Percentiles rank a stretch among this genome's conserved stretches.
Conservation (phyloP, 179 eudicot genomes). For the Silene noctiflora region DNA sequence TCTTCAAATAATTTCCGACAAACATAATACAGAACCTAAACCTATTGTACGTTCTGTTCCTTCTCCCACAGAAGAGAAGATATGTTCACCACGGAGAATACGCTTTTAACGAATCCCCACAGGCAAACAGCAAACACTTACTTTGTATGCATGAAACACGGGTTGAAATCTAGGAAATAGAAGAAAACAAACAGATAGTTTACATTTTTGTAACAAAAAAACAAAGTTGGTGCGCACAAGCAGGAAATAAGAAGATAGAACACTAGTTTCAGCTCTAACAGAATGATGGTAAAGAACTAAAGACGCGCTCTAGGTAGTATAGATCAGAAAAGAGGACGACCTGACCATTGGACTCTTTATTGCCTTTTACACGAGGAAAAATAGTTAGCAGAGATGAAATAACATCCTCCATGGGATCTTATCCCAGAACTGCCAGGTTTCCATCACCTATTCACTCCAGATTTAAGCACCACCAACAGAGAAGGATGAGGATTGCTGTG, state of each 20-base stretch:
- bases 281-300: neutral
- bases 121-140: neutral
- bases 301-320: neutral
- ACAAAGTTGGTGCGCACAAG: neutral
- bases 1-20: neutral
- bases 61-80: neutral
- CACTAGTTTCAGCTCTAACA: slow-evolving; percentile 4
- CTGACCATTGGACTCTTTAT: neutral
- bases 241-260: neutral
- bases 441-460: neutral
- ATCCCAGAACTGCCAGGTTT: no score
- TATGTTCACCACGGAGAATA: neutral
- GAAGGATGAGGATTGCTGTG: neutral
- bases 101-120: neutral
- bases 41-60: neutral
- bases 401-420: neutral
- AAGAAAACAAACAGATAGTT: neutral
- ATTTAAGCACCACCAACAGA: neutral
- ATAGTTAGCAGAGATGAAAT: neutral
- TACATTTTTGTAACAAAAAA: no score
- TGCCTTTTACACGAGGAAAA: neutral
- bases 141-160: neutral
- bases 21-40: neutral
- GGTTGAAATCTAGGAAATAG: neutral
- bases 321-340: neutral